Conservation (phyloP, 1,284 basidiomycete genomes). For the Wolfiporia cocos region DNA sequence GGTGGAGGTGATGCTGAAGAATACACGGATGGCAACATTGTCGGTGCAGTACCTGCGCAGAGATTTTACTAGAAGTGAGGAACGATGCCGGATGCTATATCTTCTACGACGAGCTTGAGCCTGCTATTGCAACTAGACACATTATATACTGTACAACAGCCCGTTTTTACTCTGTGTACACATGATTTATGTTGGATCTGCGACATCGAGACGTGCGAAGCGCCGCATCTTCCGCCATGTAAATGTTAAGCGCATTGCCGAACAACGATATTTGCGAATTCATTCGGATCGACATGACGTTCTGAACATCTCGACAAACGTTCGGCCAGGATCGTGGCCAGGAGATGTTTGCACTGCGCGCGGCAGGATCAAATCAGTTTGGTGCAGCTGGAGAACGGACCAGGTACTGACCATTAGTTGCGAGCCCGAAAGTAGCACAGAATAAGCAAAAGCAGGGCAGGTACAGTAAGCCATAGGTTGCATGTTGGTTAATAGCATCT, state of each 20-base stretch:
- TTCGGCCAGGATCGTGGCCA: constrained; percentile 57
- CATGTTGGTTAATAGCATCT: constrained; percentile 32
- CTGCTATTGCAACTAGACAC: not conserved
- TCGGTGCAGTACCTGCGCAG: constrained; percentile 1
- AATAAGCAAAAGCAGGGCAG: constrained; percentile 67
- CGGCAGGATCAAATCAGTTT: not conserved
- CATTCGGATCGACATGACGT: constrained; percentile 38
- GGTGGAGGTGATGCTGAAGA: constrained; percentile 9
- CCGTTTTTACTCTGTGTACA: not conserved
- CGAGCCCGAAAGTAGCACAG: constrained; percentile 49
- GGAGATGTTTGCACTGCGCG: constrained; percentile 67
- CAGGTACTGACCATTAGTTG: constrained; percentile 51
- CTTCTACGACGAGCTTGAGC: too few relatives aligned
- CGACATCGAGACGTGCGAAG: not conserved
- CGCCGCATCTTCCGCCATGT: not conserved
- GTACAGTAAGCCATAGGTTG: constrained; percentile 51
- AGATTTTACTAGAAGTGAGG: constrained; percentile 5
- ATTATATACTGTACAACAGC: not conserved
- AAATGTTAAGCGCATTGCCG: constrained; percentile 11
- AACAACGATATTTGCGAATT: constrained; percentile 30
- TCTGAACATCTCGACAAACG: constrained; percentile 46
- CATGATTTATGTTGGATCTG: not conserved
- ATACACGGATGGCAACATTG: not conserved
- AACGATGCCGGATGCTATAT: too few relatives aligned
- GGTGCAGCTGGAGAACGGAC: not conserved